A percentile compares a stretch with the other conserved stretches of the same genome.
Evolutionary conservation across 345 rosid species (phyloP).

Genomic region (Schrenkiella parvula): DNA sequence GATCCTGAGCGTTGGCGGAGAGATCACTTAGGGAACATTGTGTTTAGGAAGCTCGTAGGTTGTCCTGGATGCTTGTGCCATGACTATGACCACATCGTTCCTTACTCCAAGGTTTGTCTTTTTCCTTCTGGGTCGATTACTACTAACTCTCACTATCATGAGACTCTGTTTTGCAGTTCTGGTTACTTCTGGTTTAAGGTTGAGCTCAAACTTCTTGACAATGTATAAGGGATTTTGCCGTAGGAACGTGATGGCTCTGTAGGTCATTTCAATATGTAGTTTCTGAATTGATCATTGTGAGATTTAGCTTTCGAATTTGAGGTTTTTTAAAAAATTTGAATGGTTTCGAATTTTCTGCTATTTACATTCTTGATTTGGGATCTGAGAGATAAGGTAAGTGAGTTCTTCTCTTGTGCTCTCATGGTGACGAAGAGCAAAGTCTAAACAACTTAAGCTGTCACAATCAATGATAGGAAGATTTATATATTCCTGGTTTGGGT

Average conservation of each 20-base stretch:
- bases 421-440: not conserved
- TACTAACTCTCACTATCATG: not conserved
- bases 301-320: not conserved
- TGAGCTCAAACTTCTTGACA: not conserved
- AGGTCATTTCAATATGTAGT: not conserved
- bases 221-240: not conserved
- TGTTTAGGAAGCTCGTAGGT: conserved; percentile 87
- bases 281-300: not conserved
- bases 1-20: conserved; percentile 87
- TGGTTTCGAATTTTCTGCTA: not conserved
- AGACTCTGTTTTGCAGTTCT: not conserved
- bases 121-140: not conserved
- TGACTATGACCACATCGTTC: conserved; percentile 90
- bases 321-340: not conserved
- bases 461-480: no score
- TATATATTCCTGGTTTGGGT: not conserved
- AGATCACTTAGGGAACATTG: conserved; percentile 76
- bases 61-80: conserved; percentile 98
- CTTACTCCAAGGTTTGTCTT: conserved; percentile 79
- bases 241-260: not conserved
- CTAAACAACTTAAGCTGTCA: no score
- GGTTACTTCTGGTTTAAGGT: not conserved
- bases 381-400: not conserved
- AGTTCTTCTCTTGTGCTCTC: not conserved
- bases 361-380: not conserved